Base-by-base conservation (phyloP, 768 basidiomycete species). In the Leccinum olivaceopallidum region DNA sequence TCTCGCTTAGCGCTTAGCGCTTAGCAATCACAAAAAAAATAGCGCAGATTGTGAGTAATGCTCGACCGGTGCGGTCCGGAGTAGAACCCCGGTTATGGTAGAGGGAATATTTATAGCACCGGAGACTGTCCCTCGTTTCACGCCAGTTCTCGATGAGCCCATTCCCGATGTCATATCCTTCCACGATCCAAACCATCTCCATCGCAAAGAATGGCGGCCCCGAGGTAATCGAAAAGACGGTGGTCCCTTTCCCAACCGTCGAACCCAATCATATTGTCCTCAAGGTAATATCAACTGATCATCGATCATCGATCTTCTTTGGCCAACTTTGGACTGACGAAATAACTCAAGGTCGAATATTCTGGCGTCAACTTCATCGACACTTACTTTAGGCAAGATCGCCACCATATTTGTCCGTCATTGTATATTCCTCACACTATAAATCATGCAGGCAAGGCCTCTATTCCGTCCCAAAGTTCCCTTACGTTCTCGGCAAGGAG, bases 291-390 rank as follows among this genome's bases (percentile, higher is more conserved):
- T 49, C 56, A 2, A 39, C 37, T 39, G 37, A 39, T 39, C 36
- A 37, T 18, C 16, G 42, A 62, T 61, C 16, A 65, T 53, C 39
- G 18, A 18, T 9, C 18, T 0, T 14, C 6, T 39, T 39, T 8
- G 18, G 16, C n/a, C n/a, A 20, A 44, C 42, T 10, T 20, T 10
- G 10, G 42, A 44, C 42, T 44, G 10, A 44, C 42, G 5, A 20
- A n/a, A 44, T 10, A 8, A 44, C 42, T 44, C 42, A 69, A 89
- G 89, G 79, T 88, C 30, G 85, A 91, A 65, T 94, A 87, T 65
- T 76, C 81, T 9, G 92, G 92, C 9, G 83, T 96, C 67, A 97
- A 98, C 77, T 97, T 90, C 72, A 93, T 90, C 70, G 90, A 92
- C 70, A 86, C 85, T 47, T 96, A 97, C 73, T 85, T 83, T 69